Base-by-base conservation (phyloP, 73 alveolate genomes). In the Paramecium primaurelia region DNA sequence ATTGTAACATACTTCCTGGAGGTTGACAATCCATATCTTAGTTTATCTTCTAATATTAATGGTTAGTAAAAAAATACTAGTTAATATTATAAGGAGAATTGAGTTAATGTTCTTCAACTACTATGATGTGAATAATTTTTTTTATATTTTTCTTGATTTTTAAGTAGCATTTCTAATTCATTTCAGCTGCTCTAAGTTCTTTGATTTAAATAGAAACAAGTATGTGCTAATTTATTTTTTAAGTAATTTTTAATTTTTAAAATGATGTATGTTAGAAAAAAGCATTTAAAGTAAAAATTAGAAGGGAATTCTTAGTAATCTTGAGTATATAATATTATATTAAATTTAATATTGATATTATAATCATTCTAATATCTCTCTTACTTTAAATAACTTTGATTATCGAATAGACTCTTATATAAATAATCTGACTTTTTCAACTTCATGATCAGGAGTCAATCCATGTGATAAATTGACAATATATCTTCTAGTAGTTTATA, bases 381-480 rank as follows among this genome's bases (percentile, higher is more conserved):
- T 75, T 1, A 42, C 88, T 75, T 75, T 75, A 37, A 37, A 75
- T 38, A 75, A 42, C 26, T 75, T 75, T 37, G 88, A 75, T 42
- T 75, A 42, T 42, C 88, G 12, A 10, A 38, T 38, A 30, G 93
- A 64, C 58, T 87, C 93, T 37, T 94, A 95, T 37, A 94, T 84
- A 59, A 60, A 94, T 14, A 75, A 60, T 54, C 80, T 54, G 14
- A 94, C 64, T 34, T 94, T 87, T 16, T 94, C 96, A 38, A 92
- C 95, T 73, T 86, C 92, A 87, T 91, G 94, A 6, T 94, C 97
- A 20, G 97, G 97, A 49, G 91, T 71, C 91, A 95, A 86, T 4
- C 97, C 97, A 86, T 93, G 96, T 4, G 96, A 96, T 58, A 95
- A 92, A 36, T 95, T 95, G 9, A 86, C 93, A 90, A 95, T 93